Evolutionary conservation across 73 alveolate genomes (phyloP).

Genomic region (Blepharisma japonicum): DNA sequence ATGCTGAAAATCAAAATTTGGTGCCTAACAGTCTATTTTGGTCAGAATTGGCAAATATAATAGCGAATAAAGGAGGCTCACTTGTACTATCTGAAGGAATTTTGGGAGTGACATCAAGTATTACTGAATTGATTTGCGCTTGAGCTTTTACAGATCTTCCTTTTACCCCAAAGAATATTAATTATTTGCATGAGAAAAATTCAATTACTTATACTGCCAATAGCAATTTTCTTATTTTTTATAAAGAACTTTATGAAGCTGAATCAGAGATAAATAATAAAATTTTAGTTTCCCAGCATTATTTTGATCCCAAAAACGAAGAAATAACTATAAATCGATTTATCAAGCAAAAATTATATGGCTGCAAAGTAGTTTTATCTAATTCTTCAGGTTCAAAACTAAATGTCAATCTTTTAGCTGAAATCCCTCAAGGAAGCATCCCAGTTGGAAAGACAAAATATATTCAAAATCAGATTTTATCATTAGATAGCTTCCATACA

Average conservation of each 20-base stretch:
- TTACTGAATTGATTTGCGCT: not conserved
- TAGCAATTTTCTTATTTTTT: slow-evolving; percentile 59
- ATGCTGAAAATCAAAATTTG: slow-evolving; percentile 4
- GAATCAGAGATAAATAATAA: slow-evolving; percentile 63
- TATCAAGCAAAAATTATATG: slow-evolving; percentile 47
- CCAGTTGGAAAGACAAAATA: slow-evolving; percentile 65
- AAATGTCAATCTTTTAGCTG: slow-evolving; percentile 70
- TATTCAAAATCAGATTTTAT: slow-evolving; percentile 56
- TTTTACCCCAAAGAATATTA: not conserved
- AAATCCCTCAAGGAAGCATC: slow-evolving; percentile 91
- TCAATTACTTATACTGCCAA: slow-evolving; percentile 37
- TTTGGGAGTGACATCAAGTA: not conserved
- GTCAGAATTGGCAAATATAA: slow-evolving; percentile 64
- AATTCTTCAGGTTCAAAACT: slow-evolving; percentile 70
- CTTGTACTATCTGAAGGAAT: slow-evolving; percentile 70
- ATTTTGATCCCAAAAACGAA: slow-evolving; percentile 53
- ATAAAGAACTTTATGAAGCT: slow-evolving; percentile 83
- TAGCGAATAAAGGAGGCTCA: slow-evolving; percentile 56
- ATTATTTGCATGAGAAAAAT: not conserved
- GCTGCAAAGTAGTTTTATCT: slow-evolving; percentile 87
- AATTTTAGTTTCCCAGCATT: slow-evolving; percentile 75
- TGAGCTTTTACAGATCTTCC: not conserved
- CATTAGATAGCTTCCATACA: slow-evolving; percentile 75
- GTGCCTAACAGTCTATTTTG: slow-evolving; percentile 47
- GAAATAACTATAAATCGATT: not conserved